A percentile compares a stretch with the other conserved stretches of the same genome.
Evolutionary conservation across 2,329 filamentous ascomycete genomes (phyloP).

Genomic region (Proliferodiscus dingleyae): DNA sequence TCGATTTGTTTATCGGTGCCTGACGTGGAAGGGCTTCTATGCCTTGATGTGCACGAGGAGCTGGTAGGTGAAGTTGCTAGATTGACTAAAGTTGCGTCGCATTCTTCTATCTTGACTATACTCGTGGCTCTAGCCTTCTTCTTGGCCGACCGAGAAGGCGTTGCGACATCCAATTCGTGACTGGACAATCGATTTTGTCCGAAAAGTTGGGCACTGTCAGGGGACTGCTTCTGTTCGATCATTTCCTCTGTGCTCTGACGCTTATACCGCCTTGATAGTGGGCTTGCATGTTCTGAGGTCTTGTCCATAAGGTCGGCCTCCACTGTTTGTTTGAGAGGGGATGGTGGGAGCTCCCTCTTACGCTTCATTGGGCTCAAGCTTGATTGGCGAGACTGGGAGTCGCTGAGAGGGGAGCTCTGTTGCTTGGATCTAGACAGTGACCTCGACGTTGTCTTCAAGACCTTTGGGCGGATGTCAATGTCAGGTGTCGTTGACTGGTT

Average conservation of each 20-base stretch:
- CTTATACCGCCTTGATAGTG: neutral
- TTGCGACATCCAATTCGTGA: neutral
- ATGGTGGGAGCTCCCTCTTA: slow-evolving; percentile 15
- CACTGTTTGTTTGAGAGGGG: slow-evolving; percentile 1
- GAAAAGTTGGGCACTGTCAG: neutral
- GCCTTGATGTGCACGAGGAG: slow-evolving; percentile 12
- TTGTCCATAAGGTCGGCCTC: neutral
- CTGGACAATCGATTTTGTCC: neutral
- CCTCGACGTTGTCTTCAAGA: slow-evolving; percentile 25
- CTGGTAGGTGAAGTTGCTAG: slow-evolving; percentile 12
- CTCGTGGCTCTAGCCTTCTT: slow-evolving; percentile 10
- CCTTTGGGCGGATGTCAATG: slow-evolving; percentile 33
- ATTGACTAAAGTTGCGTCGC: slow-evolving; percentile 7
- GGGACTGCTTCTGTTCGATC: neutral
- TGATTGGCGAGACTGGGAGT: slow-evolving; percentile 21
- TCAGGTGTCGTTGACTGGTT: slow-evolving; percentile 54
- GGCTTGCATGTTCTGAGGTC: neutral
- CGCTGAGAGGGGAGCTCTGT: slow-evolving; percentile 16
- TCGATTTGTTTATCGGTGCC: slow-evolving; percentile 18
- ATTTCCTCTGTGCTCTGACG: too few species aligned
- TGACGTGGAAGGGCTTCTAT: slow-evolving; percentile 12
- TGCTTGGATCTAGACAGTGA: slow-evolving; percentile 24
- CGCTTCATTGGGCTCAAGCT: slow-evolving; percentile 19
- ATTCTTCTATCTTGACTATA: slow-evolving; percentile 16
- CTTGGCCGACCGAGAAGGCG: neutral